These are phyloP conservation scores for Anthoceros angustus DNA, from an alignment of 225 moss, liverwort and hornwort species.

Conservation along the genomic window DNA sequence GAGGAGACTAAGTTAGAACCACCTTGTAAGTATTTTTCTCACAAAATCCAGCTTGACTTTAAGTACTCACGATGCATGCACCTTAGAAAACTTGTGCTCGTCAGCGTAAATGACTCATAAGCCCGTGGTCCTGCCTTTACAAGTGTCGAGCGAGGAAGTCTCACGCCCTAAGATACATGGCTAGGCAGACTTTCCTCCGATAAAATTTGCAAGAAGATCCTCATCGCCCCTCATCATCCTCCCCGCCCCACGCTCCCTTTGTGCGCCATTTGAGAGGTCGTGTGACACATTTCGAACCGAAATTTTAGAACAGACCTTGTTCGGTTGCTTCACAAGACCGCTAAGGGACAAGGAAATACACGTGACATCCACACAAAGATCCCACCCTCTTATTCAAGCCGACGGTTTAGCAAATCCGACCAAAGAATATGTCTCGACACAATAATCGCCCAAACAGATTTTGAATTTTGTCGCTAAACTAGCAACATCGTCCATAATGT, in stretches of 20 bases:
- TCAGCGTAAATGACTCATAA: slow-evolving; percentile 41
- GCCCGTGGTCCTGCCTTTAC: slow-evolving; percentile 26
- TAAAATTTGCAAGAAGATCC: slow-evolving; percentile 92
- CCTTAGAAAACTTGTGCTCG: slow-evolving; percentile 90
- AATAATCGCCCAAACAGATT: slow-evolving; percentile 72
- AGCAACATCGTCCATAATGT: slow-evolving; percentile 68
- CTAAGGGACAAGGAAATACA: neutral
- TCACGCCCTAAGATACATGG: slow-evolving; percentile 33
- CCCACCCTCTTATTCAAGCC: neutral
- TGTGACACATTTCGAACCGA: slow-evolving; percentile 13
- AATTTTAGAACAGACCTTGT: neutral
- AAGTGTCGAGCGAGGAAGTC: slow-evolving; percentile 28
- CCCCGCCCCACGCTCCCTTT: slow-evolving; percentile 24
- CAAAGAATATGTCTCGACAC: slow-evolving; percentile 74
- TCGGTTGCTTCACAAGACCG: neutral
- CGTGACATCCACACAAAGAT: neutral
- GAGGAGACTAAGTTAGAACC: neutral
- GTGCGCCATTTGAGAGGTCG: slow-evolving; percentile 25
- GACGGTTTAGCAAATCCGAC: slow-evolving; percentile 66
- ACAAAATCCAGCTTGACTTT: neutral
- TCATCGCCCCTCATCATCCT: slow-evolving; percentile 71
- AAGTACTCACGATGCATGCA: neutral
- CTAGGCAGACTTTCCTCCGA: slow-evolving; percentile 98
- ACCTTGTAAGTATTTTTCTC: neutral
- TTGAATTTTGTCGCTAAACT: slow-evolving; percentile 97